Conservation (phyloP, 768 basidiomycete genomes). For the Rhodosporidiobolus sp. region DNA sequence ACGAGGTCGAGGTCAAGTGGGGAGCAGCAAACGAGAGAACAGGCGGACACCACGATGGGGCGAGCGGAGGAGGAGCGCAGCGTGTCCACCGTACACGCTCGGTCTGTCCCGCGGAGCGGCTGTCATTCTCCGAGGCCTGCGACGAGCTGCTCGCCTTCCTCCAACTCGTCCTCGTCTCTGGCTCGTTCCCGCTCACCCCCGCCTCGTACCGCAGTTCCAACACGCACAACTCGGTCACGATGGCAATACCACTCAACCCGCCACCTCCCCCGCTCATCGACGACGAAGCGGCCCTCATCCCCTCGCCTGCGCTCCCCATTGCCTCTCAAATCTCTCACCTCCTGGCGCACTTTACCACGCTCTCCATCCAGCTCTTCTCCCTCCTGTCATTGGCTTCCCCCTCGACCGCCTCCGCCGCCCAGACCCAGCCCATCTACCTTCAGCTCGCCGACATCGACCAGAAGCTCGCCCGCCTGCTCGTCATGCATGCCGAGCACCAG, state of each 20-base stretch:
- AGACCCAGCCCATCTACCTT: slow-evolving; percentile 11
- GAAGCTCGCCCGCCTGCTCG: slow-evolving; percentile 21
- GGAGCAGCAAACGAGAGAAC: too few species aligned
- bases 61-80: too few species aligned
- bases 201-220: too few species aligned
- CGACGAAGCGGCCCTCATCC: slow-evolving; percentile 24
- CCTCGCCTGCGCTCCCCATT: slow-evolving; percentile 26
- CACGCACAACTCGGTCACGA: too few species aligned
- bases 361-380: slow-evolving; percentile 29
- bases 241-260: neutral
- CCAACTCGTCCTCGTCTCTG: too few species aligned
- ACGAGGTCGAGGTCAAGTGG: too few species aligned
- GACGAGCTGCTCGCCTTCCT: too few species aligned
- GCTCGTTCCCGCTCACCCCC: too few species aligned
- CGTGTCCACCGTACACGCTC: too few species aligned
- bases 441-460: slow-evolving; percentile 17
- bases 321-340: slow-evolving; percentile 26
- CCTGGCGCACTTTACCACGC: slow-evolving; percentile 12
- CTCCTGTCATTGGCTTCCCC: slow-evolving; percentile 6
- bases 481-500: slow-evolving; percentile 25
- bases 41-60: too few species aligned
- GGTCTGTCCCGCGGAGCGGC: too few species aligned
- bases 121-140: too few species aligned
- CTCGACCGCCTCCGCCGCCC: neutral
- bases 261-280: neutral